These are phyloP conservation scores for Apostasia shenzhenica DNA, from an alignment of 106 monocot species.

Conservation along the genomic window DNA sequence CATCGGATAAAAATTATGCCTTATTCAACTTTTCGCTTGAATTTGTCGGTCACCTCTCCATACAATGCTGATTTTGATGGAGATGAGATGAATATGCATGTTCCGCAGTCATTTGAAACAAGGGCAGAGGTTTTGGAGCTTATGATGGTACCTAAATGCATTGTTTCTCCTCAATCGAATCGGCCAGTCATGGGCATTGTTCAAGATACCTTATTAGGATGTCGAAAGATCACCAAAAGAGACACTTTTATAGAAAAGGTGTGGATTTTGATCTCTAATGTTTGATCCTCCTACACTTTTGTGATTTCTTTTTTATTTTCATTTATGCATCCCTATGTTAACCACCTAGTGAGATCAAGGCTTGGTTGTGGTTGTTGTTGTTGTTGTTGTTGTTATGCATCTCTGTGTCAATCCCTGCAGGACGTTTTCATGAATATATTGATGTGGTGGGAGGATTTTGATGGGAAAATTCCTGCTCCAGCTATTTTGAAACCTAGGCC, in stretches of 20 bases:
- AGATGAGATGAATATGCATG: slow-evolving; percentile 99
- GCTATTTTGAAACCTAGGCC: slow-evolving; percentile 95
- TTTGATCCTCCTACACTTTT: no score
- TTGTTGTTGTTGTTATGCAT: not conserved
- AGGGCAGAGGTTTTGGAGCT: slow-evolving; percentile 93
- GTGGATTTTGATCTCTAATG: not conserved
- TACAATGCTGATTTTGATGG: slow-evolving; percentile 99
- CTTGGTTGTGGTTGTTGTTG: not conserved
- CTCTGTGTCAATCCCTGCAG: slow-evolving; percentile 23
- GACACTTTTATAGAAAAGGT: slow-evolving; percentile 99
- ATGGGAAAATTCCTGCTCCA: slow-evolving; percentile 94
- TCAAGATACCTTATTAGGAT: slow-evolving; percentile 90
- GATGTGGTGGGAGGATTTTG: slow-evolving; percentile 99
- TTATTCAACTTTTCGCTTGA: slow-evolving; percentile 94
- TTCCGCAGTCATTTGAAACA: slow-evolving; percentile 98
- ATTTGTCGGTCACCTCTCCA: slow-evolving; percentile 93
- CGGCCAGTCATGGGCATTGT: slow-evolving; percentile 99
- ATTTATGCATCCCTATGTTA: not conserved
- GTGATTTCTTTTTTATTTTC: not conserved
- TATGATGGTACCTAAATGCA: slow-evolving; percentile 99
- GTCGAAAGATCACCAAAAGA: slow-evolving; percentile 95
- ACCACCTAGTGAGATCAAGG: not conserved
- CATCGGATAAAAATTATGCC: slow-evolving; percentile 98
- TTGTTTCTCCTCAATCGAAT: slow-evolving; percentile 98
- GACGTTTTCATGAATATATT: slow-evolving; percentile 99